Conservation (phyloP, 2,329 filamentous ascomycete species). For the Pestalotiopsis sp. region DNA sequence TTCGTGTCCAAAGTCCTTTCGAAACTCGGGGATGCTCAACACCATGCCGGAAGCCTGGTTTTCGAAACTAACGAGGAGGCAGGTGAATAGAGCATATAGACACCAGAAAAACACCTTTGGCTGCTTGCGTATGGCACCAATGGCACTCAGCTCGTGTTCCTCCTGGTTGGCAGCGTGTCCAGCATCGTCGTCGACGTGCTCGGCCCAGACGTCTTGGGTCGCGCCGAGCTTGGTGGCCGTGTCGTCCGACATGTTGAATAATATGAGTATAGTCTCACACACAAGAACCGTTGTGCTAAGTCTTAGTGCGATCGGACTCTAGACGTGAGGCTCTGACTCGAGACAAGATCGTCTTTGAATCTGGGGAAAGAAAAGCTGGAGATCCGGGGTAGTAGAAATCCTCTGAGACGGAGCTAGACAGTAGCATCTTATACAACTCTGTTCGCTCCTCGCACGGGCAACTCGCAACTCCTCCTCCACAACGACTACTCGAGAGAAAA, state of each 20-base stretch:
- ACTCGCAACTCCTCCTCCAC: background rate
- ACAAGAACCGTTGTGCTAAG: background rate
- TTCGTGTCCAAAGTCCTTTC: slow-evolving; percentile 8
- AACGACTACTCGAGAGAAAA: background rate
- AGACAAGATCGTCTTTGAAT: background rate
- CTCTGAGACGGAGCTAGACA: background rate
- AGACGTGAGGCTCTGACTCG: background rate
- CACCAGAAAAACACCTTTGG: slow-evolving; percentile 3
- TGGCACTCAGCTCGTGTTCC: slow-evolving; percentile 1
- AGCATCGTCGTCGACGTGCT: slow-evolving; percentile 3
- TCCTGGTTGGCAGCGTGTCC: slow-evolving; percentile 7
- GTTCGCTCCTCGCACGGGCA: background rate
- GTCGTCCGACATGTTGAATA: background rate
- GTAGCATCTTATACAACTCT: background rate
- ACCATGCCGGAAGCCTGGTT: slow-evolving; percentile 8
- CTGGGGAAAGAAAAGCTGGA: slow-evolving; percentile 1
- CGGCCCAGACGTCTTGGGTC: slow-evolving; percentile 1
- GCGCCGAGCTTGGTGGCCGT: background rate
- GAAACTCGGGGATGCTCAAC: slow-evolving; percentile 9
- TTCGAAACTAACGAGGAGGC: slow-evolving; percentile 8
- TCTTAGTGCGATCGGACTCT: background rate
- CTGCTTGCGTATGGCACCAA: background rate
- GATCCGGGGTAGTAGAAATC: background rate
- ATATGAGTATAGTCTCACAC: background rate
- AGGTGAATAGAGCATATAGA: background rate